Evolutionary conservation across 345 rosid genomes (phyloP).

Genomic region (Stellera chamaejasme): DNA sequence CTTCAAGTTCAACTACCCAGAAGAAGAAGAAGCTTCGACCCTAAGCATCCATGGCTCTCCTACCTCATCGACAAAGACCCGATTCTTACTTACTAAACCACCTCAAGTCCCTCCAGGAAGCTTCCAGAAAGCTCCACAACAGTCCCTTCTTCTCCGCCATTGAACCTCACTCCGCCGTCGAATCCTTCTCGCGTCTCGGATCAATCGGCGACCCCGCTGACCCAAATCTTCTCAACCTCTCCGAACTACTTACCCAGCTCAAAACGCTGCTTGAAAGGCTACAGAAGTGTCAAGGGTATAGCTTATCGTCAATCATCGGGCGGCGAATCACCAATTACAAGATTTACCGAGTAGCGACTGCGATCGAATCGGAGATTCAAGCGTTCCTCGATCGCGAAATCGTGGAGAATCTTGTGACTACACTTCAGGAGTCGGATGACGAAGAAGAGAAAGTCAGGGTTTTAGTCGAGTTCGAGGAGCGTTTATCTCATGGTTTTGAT

Average conservation of each 20-base stretch:
- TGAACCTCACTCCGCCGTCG: conserved; percentile 15
- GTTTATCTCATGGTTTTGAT: conserved; percentile 39
- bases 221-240: conserved; percentile 25
- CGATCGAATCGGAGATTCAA: conserved; percentile 28
- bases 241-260: conserved; percentile 23
- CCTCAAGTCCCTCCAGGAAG: conserved; percentile 23
- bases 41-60: conserved; percentile 22
- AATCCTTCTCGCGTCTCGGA: conserved; percentile 21
- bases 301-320: conserved; percentile 23
- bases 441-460: conserved; percentile 27
- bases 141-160: conserved; percentile 22
- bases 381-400: conserved; percentile 23
- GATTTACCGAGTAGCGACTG: conserved; percentile 26
- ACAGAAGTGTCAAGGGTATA: conserved; percentile 16
- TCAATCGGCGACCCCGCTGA: conserved; percentile 5
- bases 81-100: conserved; percentile 1
- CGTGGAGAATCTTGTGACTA: conserved; percentile 22
- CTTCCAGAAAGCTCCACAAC: conserved; percentile 33
- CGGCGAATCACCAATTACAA: conserved; percentile 33
- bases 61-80: conserved; percentile 1
- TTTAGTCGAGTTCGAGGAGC: conserved; percentile 29
- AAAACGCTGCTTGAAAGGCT: conserved; percentile 28
- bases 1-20: too few relatives aligned
- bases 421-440: conserved; percentile 14
- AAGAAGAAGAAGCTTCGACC: not conserved